These are phyloP conservation scores for Fusarium agapanthi DNA, from an alignment of 2,329 filamentous ascomycete genomes.

Conservation along the genomic window DNA sequence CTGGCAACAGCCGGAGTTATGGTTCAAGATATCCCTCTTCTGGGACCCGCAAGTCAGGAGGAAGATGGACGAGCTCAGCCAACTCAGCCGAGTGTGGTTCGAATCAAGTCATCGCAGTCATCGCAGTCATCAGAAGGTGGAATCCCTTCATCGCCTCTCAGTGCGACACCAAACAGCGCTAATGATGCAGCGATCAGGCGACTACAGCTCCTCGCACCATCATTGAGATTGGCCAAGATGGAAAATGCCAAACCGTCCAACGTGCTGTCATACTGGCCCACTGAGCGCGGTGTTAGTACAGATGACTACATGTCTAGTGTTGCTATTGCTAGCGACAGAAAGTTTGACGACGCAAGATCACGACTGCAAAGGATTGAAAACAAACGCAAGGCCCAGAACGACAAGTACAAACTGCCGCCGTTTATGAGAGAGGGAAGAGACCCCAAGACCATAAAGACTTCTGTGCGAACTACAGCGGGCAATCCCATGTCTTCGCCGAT, in stretches of 20 bases:
- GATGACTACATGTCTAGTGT: slow-evolving; percentile 52
- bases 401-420: slow-evolving; percentile 46
- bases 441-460: slow-evolving; percentile 18
- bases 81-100: slow-evolving; percentile 22
- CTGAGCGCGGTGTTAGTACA: slow-evolving; percentile 47
- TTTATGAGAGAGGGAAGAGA: slow-evolving; percentile 40
- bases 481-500: slow-evolving; percentile 19
- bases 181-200: slow-evolving; percentile 47
- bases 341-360: slow-evolving; percentile 48
- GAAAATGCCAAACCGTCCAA: slow-evolving; percentile 41
- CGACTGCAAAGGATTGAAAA: slow-evolving; percentile 46
- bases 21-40: slow-evolving; percentile 46
- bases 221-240: slow-evolving; percentile 40
- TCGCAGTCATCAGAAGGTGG: slow-evolving; percentile 35
- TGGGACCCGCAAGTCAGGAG: slow-evolving; percentile 35
- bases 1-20: slow-evolving; percentile 48
- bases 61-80: slow-evolving; percentile 10
- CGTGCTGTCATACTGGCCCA: slow-evolving; percentile 52
- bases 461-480: background rate
- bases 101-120: slow-evolving; percentile 41
- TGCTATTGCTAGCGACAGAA: slow-evolving; percentile 47
- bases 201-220: slow-evolving; percentile 47
- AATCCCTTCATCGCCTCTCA: slow-evolving; percentile 37
- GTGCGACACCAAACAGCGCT: slow-evolving; percentile 5
- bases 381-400: slow-evolving; percentile 46